Evolutionary conservation across 129 eudicot species (phyloP).

Genomic region (Tagetes erecta): DNA sequence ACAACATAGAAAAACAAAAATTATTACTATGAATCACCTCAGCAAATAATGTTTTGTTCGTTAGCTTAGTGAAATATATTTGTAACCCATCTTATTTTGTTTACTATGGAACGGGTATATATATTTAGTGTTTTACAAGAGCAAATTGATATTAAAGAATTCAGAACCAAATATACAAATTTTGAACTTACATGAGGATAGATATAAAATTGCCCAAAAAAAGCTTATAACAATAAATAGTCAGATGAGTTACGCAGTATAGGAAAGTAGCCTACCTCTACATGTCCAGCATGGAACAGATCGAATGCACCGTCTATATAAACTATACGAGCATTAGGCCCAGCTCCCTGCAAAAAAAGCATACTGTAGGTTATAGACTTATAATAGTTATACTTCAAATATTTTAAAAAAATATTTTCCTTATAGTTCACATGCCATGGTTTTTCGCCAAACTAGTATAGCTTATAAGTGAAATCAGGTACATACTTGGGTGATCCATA

Average conservation of each 20-base stretch:
- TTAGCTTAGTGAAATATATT: background rate
- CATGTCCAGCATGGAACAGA: constrained; percentile 99
- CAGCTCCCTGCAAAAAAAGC: constrained; percentile 65
- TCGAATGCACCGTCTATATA: constrained; percentile 99
- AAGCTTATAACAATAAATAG: background rate
- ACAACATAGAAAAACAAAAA: background rate
- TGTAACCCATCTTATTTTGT: background rate
- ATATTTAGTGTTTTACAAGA: background rate
- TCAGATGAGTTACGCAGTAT: background rate
- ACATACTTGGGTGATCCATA: background rate
- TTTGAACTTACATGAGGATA: background rate
- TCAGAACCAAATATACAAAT: background rate
- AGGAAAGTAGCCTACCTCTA: constrained; percentile 57
- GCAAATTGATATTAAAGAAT: background rate
- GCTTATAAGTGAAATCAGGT: background rate
- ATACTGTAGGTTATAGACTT: no score
- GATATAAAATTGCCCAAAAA: background rate
- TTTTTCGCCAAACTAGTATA: background rate
- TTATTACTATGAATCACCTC: background rate
- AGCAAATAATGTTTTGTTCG: background rate
- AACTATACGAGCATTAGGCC: constrained; percentile 87
- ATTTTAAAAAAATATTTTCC: background rate
- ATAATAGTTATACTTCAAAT: background rate
- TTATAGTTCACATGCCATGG: background rate
- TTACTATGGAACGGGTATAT: background rate